phyloP scores from a whole-genome alignment of 129 eudicot genomes.

The Pseudognaphalium luteoalbum region DNA sequence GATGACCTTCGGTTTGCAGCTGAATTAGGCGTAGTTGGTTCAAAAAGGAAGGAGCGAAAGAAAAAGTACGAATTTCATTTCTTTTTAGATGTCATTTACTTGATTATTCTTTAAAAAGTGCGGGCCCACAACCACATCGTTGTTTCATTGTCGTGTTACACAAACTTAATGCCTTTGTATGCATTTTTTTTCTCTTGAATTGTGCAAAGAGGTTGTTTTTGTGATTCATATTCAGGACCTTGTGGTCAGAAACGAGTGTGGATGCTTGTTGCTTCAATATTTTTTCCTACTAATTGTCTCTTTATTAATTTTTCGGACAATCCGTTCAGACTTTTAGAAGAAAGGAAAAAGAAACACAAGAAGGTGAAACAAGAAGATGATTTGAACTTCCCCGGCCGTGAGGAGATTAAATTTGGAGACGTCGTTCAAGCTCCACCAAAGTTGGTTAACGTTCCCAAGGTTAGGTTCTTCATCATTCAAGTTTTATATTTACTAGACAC shows the following conservation, averaged over 20 bases:
- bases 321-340: conserved; percentile 62
- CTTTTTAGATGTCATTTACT: not conserved
- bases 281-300: not conserved
- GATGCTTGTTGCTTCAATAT: not conserved
- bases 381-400: conserved; percentile 56
- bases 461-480: conserved; percentile 23
- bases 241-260: not conserved
- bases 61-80: conserved; percentile 50
- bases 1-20: conserved; percentile 71
- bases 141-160: not conserved
- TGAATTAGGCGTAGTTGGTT: conserved; percentile 48
- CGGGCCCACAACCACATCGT: not conserved
- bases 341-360: conserved; percentile 74
- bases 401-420: conserved; percentile 80
- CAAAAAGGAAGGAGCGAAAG: conserved; percentile 76
- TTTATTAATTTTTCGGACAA: not conserved
- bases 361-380: conserved; percentile 43
- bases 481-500: not conserved
- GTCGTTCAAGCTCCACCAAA: conserved; percentile 90
- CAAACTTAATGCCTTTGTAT: not conserved
- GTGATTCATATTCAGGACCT: not conserved
- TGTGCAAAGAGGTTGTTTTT: not conserved
- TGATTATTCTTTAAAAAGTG: not conserved
- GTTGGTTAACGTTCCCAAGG: conserved; percentile 80
- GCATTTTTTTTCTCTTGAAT: not conserved